Base-by-base conservation (phyloP, 768 basidiomycete genomes). In the Agaricus bisporus region DNA sequence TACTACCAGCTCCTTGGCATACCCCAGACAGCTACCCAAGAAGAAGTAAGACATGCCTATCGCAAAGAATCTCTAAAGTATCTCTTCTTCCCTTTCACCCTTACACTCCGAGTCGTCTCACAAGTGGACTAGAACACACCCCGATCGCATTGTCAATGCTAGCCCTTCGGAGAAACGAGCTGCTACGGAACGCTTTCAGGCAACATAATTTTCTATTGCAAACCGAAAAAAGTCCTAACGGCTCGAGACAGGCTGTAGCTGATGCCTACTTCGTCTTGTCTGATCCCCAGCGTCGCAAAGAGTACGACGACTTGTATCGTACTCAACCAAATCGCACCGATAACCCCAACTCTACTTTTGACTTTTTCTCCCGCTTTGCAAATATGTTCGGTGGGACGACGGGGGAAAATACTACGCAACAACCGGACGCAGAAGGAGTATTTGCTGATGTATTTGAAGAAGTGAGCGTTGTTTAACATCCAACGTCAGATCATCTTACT, bases 261-360 rank as follows among this genome's bases (percentile, higher is more conserved):
- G 94, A 97, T 67, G 93, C 93, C 15, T 95, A 95, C 70, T 97
- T 91, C 65, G 88, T 95, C 25, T 80, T 98, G 36, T 92, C 90
- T 2, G 91, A 97, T 67, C 68, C 83, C 4, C 74, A 76, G 41
- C 76, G 88, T 54, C 79, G 86, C 54, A 74, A 67, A 61, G 88
- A 91, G 67, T 91, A 91, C 58, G 90, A 91, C 59, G 58, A 59
- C 0, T 68, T 91, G 0, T 86, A 86, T 63, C 67, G 72, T n/a
- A 76, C 81, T 7, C 80, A 79, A 48, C 58, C 71, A 32, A 81
- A 83, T 59, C 78, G 71, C 48, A 79, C 83, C 11, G 72, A 71
- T 17, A 81, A 87, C 58, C 86, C 91, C 1, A 74, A 73, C 43
- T 79, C 88, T 0, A 87, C 87, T 0, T 74, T 79, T 4, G 79